Conservation (phyloP, 176 grass and related monocot species). For the Phoenix dactylifera region DNA sequence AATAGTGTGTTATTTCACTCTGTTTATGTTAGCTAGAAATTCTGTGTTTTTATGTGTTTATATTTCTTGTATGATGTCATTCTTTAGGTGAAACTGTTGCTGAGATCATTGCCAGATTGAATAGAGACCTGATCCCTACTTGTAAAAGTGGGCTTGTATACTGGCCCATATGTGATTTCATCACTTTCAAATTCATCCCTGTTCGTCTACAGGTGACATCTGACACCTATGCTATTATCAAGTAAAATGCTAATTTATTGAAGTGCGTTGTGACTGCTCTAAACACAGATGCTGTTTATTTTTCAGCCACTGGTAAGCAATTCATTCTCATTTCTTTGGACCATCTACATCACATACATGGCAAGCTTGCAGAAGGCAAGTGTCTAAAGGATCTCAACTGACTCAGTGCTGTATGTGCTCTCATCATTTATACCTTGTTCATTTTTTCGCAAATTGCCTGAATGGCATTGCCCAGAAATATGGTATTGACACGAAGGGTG, state of each 20-base stretch:
- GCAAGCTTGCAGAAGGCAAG: conserved; percentile 73
- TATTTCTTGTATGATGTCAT: conserved; percentile 28
- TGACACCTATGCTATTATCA: not conserved
- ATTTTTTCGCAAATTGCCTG: too few species aligned
- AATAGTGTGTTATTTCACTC: too few species aligned
- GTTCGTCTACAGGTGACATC: conserved; percentile 76
- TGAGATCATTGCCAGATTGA: conserved; percentile 89
- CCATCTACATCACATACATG: conserved; percentile 99
- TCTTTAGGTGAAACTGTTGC: conserved; percentile 50
- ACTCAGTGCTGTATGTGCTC: not conserved
- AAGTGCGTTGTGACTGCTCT: too few species aligned
- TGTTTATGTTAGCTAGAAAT: too few species aligned
- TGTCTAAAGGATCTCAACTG: conserved; percentile 31
- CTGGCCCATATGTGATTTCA: conserved; percentile 92
- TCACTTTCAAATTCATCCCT: conserved; percentile 91
- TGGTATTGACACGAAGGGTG: too few species aligned
- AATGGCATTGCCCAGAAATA: too few species aligned
- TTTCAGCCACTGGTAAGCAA: conserved; percentile 86
- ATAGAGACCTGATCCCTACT: conserved; percentile 72
- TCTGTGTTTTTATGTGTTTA: conserved; percentile 5
- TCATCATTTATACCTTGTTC: too few species aligned
- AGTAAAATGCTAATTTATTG: too few species aligned
- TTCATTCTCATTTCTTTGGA: conserved; percentile 96
- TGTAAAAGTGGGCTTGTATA: conserved; percentile 68
- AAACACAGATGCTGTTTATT: conserved; percentile 6